A percentile compares a stretch with the other conserved stretches of the same genome.
Evolutionary conservation across 1,284 basidiomycete species (phyloP).

Genomic region (Athelia psychrophila): DNA sequence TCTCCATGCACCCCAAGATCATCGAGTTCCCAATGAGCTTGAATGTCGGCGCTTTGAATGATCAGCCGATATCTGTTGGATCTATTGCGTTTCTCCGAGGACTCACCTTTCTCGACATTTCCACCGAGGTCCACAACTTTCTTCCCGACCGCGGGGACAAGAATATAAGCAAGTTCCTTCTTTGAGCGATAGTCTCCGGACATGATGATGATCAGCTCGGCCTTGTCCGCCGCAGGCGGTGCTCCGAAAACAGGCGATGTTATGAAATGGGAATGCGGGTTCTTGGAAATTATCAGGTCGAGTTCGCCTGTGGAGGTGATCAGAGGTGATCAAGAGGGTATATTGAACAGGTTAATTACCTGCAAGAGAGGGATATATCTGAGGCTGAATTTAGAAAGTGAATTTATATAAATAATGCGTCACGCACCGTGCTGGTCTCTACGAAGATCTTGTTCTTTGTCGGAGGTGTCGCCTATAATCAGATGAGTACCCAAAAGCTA

Average conservation of each 20-base stretch:
- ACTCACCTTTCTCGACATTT: conserved; percentile 72
- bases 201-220: conserved; percentile 74
- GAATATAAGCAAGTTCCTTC: conserved; percentile 73
- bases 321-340: background rate
- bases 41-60: conserved; percentile 60
- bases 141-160: conserved; percentile 76
- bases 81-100: background rate
- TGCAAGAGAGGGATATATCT: conserved; percentile 72
- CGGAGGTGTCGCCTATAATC: conserved; percentile 34
- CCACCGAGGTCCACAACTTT: conserved; percentile 76
- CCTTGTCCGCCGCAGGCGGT: conserved; percentile 64
- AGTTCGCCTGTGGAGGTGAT: conserved; percentile 51
- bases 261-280: conserved; percentile 67
- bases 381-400: conserved; percentile 6
- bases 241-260: conserved; percentile 83
- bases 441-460: conserved; percentile 70
- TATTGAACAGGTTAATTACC: conserved; percentile 35
- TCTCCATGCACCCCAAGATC: conserved; percentile 70
- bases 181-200: conserved; percentile 84
- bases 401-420: conserved; percentile 1
- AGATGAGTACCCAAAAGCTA: conserved; percentile 9
- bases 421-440: conserved; percentile 73
- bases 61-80: background rate
- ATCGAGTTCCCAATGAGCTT: conserved; percentile 80
- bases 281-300: conserved; percentile 63